Conservation (phyloP, 2,329 filamentous ascomycete species). For the Colletotrichum tanaceti region DNA sequence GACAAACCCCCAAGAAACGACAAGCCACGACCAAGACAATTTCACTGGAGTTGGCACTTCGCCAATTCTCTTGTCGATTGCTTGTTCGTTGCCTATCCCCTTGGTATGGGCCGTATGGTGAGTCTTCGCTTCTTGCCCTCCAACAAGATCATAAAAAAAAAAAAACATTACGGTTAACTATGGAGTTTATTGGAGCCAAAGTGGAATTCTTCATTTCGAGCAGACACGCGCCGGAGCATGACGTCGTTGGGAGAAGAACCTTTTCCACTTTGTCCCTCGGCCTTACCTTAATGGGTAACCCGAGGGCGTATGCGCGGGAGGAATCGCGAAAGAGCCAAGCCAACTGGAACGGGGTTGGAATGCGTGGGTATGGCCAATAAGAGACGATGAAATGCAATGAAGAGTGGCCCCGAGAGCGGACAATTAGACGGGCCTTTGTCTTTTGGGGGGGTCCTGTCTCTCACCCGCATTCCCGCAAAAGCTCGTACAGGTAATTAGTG, state of each 20-base stretch:
- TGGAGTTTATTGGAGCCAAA: constrained; percentile 14
- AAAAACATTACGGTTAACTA: constrained; percentile 16
- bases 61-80: constrained; percentile 35
- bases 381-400: neutral
- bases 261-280: constrained; percentile 7
- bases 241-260: constrained; percentile 18
- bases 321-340: constrained; percentile 25
- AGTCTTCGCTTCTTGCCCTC: neutral
- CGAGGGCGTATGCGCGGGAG: constrained; percentile 19
- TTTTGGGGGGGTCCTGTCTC: neutral
- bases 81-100: constrained; percentile 21
- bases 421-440: constrained; percentile 10
- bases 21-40: constrained; percentile 20
- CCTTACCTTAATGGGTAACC: constrained; percentile 18
- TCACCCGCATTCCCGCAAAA: constrained; percentile 21
- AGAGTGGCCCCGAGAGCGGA: neutral
- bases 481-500: too few relatives aligned
- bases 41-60: constrained; percentile 11
- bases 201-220: constrained; percentile 12
- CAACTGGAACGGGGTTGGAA: constrained; percentile 1
- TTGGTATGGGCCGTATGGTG: constrained; percentile 1
- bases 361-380: constrained; percentile 4
- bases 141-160: neutral
- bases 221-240: constrained; percentile 2
- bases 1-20: constrained; percentile 10